Percentiles rank a stretch among this genome's conserved stretches.
Evolutionary conservation across 2,329 filamentous ascomycete genomes (phyloP).

Genomic region (Blastomyces gilchristii): DNA sequence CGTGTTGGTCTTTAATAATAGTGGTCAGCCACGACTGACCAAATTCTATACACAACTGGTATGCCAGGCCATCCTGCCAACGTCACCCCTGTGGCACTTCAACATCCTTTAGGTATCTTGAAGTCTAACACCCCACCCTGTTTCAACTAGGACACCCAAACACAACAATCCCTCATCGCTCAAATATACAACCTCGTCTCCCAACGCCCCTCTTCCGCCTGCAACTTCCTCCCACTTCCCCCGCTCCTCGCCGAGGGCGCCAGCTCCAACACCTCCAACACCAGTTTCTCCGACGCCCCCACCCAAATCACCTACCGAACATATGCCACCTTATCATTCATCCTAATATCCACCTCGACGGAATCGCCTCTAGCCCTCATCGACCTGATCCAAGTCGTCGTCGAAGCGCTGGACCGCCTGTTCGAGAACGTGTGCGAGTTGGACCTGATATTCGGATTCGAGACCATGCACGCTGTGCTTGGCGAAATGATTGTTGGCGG

Average conservation of each 20-base stretch:
- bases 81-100: background rate
- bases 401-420: constrained; percentile 84
- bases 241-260: constrained; percentile 50
- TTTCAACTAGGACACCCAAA: constrained; percentile 69
- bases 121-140: background rate
- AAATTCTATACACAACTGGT: constrained; percentile 99
- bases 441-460: constrained; percentile 97
- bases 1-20: constrained; percentile 96
- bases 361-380: constrained; percentile 92
- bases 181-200: constrained; percentile 96
- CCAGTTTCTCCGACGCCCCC: constrained; percentile 71
- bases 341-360: constrained; percentile 91
- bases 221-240: constrained; percentile 85
- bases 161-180: constrained; percentile 90
- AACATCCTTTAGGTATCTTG: background rate
- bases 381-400: constrained; percentile 95
- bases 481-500: constrained; percentile 93
- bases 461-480: constrained; percentile 83
- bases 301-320: constrained; percentile 95
- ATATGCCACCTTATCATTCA: constrained; percentile 97
- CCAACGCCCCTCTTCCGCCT: constrained; percentile 80
- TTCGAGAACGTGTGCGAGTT: constrained; percentile 99
- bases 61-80: constrained; percentile 19
- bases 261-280: constrained; percentile 35
- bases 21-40: constrained; percentile 88